These are phyloP conservation scores for Parmelia sp. DNA, from an alignment of 495 filamentous ascomycete genomes.

Conservation along the genomic window DNA sequence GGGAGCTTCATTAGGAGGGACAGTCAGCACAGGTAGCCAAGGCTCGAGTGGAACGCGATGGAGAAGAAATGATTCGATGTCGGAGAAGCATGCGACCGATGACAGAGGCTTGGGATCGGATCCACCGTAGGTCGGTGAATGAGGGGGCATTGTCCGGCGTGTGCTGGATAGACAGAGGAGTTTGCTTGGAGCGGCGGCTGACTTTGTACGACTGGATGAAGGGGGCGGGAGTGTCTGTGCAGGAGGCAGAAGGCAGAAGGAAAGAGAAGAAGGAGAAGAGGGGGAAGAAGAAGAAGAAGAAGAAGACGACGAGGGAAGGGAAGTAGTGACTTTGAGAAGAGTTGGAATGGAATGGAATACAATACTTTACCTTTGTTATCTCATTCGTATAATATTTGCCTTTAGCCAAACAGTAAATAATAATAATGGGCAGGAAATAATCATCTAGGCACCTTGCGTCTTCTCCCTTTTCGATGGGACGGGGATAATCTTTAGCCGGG, in stretches of 20 bases:
- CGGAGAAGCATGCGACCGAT: conserved; percentile 17
- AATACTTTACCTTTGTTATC: conserved; percentile 6
- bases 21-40: conserved; percentile 16
- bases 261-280: background rate
- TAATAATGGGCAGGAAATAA: background rate
- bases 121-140: conserved; percentile 9
- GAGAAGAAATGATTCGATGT: conserved; percentile 16
- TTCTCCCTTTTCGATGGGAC: conserved; percentile 7
- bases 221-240: background rate
- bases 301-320: background rate
- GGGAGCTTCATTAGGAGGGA: conserved; percentile 20
- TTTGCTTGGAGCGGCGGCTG: background rate
- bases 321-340: background rate
- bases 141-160: background rate
- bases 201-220: background rate
- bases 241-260: too few species aligned
- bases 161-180: background rate
- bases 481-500: conserved; percentile 9
- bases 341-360: background rate
- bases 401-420: conserved; percentile 1
- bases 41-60: conserved; percentile 10
- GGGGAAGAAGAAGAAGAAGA: background rate
- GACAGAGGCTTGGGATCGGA: conserved; percentile 16
- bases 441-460: conserved; percentile 7
- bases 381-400: background rate